Conservation (phyloP, 768 basidiomycete species). For the Mycena floridula region DNA sequence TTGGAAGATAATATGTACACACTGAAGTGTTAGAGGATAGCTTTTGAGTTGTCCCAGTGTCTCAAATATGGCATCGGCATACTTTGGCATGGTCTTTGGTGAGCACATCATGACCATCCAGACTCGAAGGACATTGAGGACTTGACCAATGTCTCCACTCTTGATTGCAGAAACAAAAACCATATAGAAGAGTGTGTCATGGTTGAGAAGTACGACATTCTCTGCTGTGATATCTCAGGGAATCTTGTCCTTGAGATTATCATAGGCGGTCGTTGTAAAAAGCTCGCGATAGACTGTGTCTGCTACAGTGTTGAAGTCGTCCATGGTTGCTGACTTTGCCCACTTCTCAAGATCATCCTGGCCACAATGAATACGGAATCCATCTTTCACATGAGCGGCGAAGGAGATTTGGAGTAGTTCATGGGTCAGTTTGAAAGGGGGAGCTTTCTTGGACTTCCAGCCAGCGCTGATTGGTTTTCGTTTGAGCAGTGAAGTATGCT, state of each 20-base stretch:
- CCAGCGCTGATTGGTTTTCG: conserved; percentile 8
- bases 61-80: too few species aligned
- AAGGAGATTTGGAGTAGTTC: conserved; percentile 11
- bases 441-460: conserved; percentile 10
- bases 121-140: too few species aligned
- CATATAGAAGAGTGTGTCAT: too few species aligned
- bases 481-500: too few species aligned
- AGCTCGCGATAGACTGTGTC: conserved; percentile 6
- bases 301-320: conserved; percentile 7
- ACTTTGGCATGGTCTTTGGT: too few species aligned
- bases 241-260: conserved; percentile 8
- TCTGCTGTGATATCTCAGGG: conserved; percentile 12
- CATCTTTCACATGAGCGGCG: conserved; percentile 12
- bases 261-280: conserved; percentile 3
- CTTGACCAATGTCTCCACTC: too few species aligned
- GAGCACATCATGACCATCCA: too few species aligned
- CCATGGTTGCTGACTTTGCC: conserved; percentile 4
- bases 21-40: too few species aligned
- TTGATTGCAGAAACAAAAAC: too few species aligned
- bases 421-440: conserved; percentile 8
- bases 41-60: too few species aligned
- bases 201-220: too few species aligned
- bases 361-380: conserved; percentile 6
- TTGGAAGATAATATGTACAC: too few species aligned
- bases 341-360: conserved; percentile 3